phyloP scores from a whole-genome alignment of 1,139 yeast genomes.

The Sugiyamaella paludigena region DNA sequence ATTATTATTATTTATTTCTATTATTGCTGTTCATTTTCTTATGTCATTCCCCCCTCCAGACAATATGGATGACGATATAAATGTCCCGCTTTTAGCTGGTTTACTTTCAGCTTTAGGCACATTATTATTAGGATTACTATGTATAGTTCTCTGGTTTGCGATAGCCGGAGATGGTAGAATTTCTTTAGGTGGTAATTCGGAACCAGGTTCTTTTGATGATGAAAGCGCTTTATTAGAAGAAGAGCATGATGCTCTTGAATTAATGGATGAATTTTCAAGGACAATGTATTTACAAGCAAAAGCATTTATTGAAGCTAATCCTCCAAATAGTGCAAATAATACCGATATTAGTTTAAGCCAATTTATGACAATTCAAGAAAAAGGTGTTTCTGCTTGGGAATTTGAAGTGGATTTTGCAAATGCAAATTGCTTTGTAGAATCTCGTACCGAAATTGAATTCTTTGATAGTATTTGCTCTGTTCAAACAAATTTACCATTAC shows the following conservation, averaged over 20 bases:
- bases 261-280: slow-evolving; percentile 50
- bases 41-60: no score
- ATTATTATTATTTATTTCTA: no score
- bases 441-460: slow-evolving; percentile 76
- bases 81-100: slow-evolving; percentile 38
- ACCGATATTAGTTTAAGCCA: slow-evolving; percentile 45
- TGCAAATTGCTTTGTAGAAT: slow-evolving; percentile 59
- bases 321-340: slow-evolving; percentile 42
- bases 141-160: slow-evolving; percentile 37
- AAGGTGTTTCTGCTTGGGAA: slow-evolving; percentile 92
- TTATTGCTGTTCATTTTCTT: no score
- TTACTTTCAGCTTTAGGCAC: slow-evolving; percentile 40
- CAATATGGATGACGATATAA: slow-evolving; percentile 21
- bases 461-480: slow-evolving; percentile 67
- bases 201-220: slow-evolving; percentile 61
- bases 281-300: slow-evolving; percentile 56
- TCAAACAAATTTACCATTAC: slow-evolving; percentile 84
- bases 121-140: slow-evolving; percentile 33
- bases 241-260: slow-evolving; percentile 69
- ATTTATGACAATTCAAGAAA: slow-evolving; percentile 72
- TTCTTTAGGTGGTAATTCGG: slow-evolving; percentile 41
- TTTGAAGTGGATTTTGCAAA: slow-evolving; percentile 67
- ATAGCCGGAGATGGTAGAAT: slow-evolving; percentile 38
- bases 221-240: slow-evolving; percentile 63
- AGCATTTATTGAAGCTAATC: slow-evolving; percentile 43